Percentiles rank a stretch among this genome's conserved stretches.
Evolutionary conservation across 768 basidiomycete genomes (phyloP).

Genomic region (Podaxis rugospora): DNA sequence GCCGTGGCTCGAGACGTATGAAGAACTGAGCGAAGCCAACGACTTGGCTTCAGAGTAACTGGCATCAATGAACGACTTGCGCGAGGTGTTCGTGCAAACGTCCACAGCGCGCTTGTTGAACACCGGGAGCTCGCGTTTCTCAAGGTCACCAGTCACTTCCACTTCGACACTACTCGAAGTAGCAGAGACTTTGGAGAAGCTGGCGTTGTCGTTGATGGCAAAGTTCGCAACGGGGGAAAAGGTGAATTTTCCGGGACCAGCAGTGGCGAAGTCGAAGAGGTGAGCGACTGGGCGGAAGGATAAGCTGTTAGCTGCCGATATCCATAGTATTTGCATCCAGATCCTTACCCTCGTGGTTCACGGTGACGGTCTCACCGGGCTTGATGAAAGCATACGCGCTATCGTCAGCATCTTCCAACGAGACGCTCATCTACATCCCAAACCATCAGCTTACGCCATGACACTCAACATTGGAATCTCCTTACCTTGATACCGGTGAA

Average conservation of each 20-base stretch:
- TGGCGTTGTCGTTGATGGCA: conserved; percentile 26
- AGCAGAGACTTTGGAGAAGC: conserved; percentile 25
- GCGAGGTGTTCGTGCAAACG: conserved; percentile 31
- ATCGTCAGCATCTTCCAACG: conserved; percentile 32
- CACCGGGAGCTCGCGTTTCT: conserved; percentile 25
- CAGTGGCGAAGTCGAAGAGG: conserved; percentile 37
- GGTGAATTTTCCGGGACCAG: conserved; percentile 34
- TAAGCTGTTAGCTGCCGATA: background rate
- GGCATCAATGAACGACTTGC: conserved; percentile 34
- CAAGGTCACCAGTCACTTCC: conserved; percentile 30
- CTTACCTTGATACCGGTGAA: conserved; percentile 42
- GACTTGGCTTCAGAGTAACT: conserved; percentile 37
- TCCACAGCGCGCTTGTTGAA: conserved; percentile 33
- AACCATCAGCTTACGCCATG: background rate
- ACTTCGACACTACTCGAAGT: conserved; percentile 25
- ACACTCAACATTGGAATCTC: background rate
- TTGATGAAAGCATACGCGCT: conserved; percentile 33
- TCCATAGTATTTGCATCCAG: background rate
- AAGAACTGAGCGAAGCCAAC: conserved; percentile 27
- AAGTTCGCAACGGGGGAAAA: conserved; percentile 37
- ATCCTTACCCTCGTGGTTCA: conserved; percentile 31
- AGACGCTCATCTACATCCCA: conserved; percentile 28
- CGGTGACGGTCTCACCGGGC: conserved; percentile 35
- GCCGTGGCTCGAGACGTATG: conserved; percentile 33
- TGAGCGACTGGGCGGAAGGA: conserved; percentile 26